These are phyloP conservation scores for Parsonsia alboflavescens DNA, from an alignment of 257 asterid species.

Conservation along the genomic window DNA sequence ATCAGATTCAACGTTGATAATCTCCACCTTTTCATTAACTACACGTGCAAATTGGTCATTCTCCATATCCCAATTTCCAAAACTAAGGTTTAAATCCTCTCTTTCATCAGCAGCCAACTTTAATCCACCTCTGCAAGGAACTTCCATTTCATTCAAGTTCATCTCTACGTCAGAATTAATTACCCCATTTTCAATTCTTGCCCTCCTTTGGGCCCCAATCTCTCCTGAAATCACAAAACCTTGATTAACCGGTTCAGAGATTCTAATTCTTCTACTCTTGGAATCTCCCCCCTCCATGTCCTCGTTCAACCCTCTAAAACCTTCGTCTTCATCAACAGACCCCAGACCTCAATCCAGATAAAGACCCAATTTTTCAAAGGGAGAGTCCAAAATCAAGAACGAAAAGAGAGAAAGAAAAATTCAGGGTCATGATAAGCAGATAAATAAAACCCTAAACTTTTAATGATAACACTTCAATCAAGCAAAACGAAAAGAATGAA, in stretches of 20 bases:
- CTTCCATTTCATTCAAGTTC: slow-evolving; percentile 17
- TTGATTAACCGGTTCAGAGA: slow-evolving; percentile 22
- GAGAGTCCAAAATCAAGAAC: not conserved
- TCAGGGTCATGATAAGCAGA: slow-evolving; percentile 4
- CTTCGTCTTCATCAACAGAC: slow-evolving; percentile 11
- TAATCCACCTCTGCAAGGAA: slow-evolving; percentile 17
- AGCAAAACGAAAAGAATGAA: not conserved
- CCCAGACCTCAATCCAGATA: slow-evolving; percentile 14
- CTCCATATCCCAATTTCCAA: slow-evolving; percentile 12
- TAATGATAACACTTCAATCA: not conserved
- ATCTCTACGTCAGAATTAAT: slow-evolving; percentile 16
- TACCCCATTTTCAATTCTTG: slow-evolving; percentile 25
- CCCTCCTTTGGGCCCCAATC: slow-evolving; percentile 20
- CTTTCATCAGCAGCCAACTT: slow-evolving; percentile 17
- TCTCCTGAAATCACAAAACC: slow-evolving; percentile 22
- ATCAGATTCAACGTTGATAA: slow-evolving; percentile 43
- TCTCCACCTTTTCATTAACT: slow-evolving; percentile 21
- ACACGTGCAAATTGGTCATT: slow-evolving; percentile 11
- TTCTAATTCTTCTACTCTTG: slow-evolving; percentile 40
- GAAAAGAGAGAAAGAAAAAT: not conserved
- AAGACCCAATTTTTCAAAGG: not conserved
- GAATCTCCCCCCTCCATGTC: slow-evolving; percentile 20
- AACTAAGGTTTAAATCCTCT: slow-evolving; percentile 42
- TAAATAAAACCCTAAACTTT: not conserved
- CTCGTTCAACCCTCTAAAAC: slow-evolving; percentile 33